A percentile compares a stretch with the other conserved stretches of the same genome.
Conservation (phyloP, 805 yeast genomes). For the Candida yuanshanica region DNA sequence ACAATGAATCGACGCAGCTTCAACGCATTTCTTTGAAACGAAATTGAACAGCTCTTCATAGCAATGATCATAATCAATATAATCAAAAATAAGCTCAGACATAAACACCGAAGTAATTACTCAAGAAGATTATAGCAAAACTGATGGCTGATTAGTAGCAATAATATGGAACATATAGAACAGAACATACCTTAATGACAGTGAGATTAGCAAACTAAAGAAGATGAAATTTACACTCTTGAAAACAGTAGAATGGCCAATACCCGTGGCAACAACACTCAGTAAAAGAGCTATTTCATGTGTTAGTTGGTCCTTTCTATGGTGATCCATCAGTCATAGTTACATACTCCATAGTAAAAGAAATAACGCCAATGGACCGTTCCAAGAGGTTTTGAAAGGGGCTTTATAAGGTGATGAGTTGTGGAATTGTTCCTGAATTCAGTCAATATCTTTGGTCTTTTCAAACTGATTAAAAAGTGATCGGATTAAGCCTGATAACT, state of each 20-base stretch:
- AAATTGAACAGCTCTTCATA: neutral
- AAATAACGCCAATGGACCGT: neutral
- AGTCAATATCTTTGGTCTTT: no score
- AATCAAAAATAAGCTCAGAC: slow-evolving; percentile 21
- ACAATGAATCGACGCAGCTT: no score
- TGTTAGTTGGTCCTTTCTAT: neutral
- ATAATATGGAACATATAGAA: slow-evolving; percentile 22
- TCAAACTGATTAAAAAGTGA: neutral
- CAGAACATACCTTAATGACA: slow-evolving; percentile 6
- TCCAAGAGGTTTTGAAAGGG: neutral
- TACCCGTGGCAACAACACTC: neutral
- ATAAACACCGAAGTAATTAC: slow-evolving; percentile 42
- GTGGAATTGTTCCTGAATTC: slow-evolving; percentile 4
- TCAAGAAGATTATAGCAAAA: slow-evolving; percentile 34
- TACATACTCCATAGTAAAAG: neutral
- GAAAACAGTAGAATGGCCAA: neutral
- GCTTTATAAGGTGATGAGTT: neutral
- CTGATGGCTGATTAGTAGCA: slow-evolving; percentile 31
- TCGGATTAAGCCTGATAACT: neutral
- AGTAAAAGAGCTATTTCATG: neutral
- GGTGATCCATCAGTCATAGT: neutral
- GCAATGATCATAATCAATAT: neutral
- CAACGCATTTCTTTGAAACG: no score
- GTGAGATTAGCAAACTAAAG: neutral
- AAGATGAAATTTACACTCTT: neutral